Evolutionary conservation across 495 filamentous ascomycete genomes (phyloP).

Genomic region (Staphylotrichum tortipilum): DNA sequence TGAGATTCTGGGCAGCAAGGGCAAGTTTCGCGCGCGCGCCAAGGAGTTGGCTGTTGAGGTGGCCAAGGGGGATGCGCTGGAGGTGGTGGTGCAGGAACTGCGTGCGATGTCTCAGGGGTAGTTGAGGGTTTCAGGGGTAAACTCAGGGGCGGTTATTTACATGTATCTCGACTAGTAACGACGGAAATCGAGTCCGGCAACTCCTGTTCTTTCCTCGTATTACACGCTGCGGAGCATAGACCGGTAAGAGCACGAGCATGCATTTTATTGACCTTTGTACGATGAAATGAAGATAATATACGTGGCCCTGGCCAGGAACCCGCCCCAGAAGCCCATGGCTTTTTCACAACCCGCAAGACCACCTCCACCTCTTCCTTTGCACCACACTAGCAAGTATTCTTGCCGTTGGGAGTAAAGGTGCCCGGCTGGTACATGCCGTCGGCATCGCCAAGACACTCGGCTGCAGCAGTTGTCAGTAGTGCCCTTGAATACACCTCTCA

Average conservation of each 20-base stretch:
- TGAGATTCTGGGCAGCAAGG: conserved; percentile 15
- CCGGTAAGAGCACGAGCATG: no score
- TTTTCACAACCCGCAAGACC: no score
- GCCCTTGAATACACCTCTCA: background rate
- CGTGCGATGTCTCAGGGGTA: conserved; percentile 7
- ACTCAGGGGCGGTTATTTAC: no score
- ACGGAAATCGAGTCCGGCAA: no score
- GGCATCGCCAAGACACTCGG: conserved; percentile 43
- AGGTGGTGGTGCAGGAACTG: conserved; percentile 17
- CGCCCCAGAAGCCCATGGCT: no score
- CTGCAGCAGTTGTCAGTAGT: conserved; percentile 22
- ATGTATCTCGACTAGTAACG: no score
- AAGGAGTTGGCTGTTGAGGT: conserved; percentile 19
- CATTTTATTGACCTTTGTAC: background rate
- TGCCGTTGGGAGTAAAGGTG: conserved; percentile 26
- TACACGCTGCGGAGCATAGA: no score
- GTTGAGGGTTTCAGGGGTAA: background rate
- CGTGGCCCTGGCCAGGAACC: background rate
- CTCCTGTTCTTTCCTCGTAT: no score
- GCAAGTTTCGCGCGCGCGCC: conserved; percentile 19
- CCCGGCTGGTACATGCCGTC: conserved; percentile 37
- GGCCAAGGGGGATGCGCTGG: conserved; percentile 18
- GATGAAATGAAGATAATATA: background rate
- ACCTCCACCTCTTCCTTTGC: no score
- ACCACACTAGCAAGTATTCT: conserved; percentile 16